Percentiles rank a stretch among this genome's conserved stretches.
phyloP scores from a whole-genome alignment of 768 basidiomycete genomes.

The Agaricus subrufescens region DNA sequence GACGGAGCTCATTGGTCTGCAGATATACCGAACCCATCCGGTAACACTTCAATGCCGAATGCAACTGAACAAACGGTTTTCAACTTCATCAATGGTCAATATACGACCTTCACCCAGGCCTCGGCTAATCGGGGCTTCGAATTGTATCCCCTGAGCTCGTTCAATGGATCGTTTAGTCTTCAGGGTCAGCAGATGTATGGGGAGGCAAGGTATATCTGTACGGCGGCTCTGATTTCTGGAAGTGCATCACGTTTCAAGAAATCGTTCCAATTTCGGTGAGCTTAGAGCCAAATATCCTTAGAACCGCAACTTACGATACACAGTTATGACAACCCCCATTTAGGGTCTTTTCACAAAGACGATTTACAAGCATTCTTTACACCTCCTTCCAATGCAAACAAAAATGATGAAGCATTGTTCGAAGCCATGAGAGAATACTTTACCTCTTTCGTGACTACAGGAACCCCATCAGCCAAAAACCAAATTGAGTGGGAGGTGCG shows the following conservation, averaged over 20 bases:
- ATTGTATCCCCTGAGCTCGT: constrained; percentile 31
- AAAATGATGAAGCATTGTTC: constrained; percentile 26
- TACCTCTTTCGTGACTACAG: constrained; percentile 33
- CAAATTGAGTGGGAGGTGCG: too few relatives aligned
- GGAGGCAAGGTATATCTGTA: constrained; percentile 40
- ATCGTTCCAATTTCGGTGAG: constrained; percentile 34
- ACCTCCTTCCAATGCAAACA: constrained; percentile 20
- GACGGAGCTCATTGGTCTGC: constrained; percentile 40
- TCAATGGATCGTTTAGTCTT: constrained; percentile 27
- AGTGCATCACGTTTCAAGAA: constrained; percentile 12
- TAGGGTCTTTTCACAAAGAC: constrained; percentile 31
- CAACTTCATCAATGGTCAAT: constrained; percentile 39
- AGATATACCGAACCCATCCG: constrained; percentile 24
- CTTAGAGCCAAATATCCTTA: neutral
- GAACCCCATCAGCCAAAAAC: neutral
- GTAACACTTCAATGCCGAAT: constrained; percentile 33
- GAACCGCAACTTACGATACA: neutral
- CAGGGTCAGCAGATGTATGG: constrained; percentile 44
- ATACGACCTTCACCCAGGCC: constrained; percentile 19
- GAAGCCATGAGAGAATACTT: constrained; percentile 33
- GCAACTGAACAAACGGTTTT: constrained; percentile 35
- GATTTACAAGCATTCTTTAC: constrained; percentile 35
- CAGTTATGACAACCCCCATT: constrained; percentile 35
- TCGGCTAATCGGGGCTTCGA: constrained; percentile 26
- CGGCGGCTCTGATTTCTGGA: constrained; percentile 30